A percentile compares a stretch with the other conserved stretches of the same genome.
Evolutionary conservation across 345 rosid genomes (phyloP).

Genomic region (Eucalyptus marginata): DNA sequence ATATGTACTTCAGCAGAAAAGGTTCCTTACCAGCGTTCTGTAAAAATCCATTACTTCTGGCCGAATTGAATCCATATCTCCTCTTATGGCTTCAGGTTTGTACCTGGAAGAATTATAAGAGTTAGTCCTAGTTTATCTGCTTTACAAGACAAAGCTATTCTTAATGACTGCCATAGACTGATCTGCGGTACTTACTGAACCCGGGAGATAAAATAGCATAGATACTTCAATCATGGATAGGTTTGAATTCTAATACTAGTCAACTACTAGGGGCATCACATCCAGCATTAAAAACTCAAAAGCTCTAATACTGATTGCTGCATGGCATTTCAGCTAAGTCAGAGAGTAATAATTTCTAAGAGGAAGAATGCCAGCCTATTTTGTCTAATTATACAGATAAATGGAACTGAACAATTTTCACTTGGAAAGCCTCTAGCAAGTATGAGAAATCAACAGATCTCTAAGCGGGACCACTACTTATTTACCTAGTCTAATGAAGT

Average conservation of each 20-base stretch:
- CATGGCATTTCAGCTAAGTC: not conserved
- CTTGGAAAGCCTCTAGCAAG: not conserved
- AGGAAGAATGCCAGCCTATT: not conserved
- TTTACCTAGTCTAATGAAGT: not conserved
- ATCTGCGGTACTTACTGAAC: not conserved
- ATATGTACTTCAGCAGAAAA: not conserved
- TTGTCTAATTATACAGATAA: not conserved
- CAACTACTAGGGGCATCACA: not conserved
- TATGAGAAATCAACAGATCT: not conserved
- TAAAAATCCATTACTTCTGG: conserved; percentile 59
- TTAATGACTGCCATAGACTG: not conserved
- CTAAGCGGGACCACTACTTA: not conserved
- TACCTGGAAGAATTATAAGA: not conserved
- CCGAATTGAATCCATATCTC: conserved; percentile 93
- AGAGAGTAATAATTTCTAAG: not conserved
- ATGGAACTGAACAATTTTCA: not conserved
- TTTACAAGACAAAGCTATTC: not conserved
- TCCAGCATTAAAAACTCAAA: not conserved
- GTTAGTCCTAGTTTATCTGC: not conserved
- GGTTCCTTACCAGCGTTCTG: conserved; percentile 33
- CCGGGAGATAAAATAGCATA: not conserved
- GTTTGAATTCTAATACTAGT: not conserved
- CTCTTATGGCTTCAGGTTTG: conserved; percentile 33
- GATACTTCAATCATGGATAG: not conserved
- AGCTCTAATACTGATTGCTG: not conserved